Evolutionary conservation across 1,284 basidiomycete species (phyloP), one percentile per base, ranked within the genome.

Genomic region (Thelephora terrestris): DNA sequence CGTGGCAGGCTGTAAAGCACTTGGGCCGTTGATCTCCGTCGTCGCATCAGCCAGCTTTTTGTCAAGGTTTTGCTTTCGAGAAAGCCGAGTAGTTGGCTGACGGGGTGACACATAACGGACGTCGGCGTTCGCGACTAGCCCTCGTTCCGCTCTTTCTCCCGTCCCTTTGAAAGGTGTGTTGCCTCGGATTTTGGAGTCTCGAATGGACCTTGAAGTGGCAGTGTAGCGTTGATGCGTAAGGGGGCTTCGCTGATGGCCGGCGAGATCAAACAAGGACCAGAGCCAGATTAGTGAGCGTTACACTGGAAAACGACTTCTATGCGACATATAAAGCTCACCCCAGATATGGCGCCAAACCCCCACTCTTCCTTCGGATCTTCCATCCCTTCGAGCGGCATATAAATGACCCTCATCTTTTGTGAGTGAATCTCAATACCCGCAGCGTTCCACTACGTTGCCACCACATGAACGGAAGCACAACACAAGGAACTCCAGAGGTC

Each of bases 351-450:
- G 37, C 24, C 34, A 46, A 49, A 21, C 20, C 24, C 18, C 16
- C 18, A 20, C 7, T 84, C 82, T 59, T 89, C 91, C 67, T 91
- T 90, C 43, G 81, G 81, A 49, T 88, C 70, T 21, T 76, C 73
- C 57, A 85, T 80, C 39, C 90, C 90, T 59, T 91, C 90, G 7
- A 91, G 78, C 20, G 94, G 85, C 43, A 98, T 74, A 69, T 95
- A 99, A 1, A 79, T 81, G 46, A 97, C 95, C 55, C 89, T 83
- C 56, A 99, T 80, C 73, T 98, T 99, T 66, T 98, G 94, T 60
- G 98, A 94, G 65, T 91, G 78, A 43, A 99, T 85, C 50, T 79
- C 81, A 46, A 75, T 70, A 57, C 88, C 85, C 59, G 90, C 85
- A 47, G 75, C 74, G 38, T 76, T 73, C 95, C 94, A 98, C 92